Evolutionary conservation across 257 asterid genomes (phyloP), one percentile per base, ranked within the genome.

Genomic region (Thymus mandschuricus): DNA sequence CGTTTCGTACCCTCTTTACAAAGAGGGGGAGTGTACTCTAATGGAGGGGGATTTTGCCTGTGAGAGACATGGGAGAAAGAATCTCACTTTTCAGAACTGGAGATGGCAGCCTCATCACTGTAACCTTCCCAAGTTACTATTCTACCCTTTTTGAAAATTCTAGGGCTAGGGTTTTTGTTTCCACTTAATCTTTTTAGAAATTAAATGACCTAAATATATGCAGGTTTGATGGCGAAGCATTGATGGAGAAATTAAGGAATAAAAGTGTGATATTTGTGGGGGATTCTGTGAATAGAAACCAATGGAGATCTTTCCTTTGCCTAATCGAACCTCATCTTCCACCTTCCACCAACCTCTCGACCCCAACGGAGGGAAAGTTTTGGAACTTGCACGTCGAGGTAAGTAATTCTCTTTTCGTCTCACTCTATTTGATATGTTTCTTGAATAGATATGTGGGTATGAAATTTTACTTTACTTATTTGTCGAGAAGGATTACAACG

Each of bases 251-350:
- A 80, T 3, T 87, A 60, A 77, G 87, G 58, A 87, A 84, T 41
- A 89, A 86, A 70, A 89, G 84, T 79, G 54, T 90, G 31, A 74
- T 87, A 4, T 88, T 64, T 55, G 88, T 84, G 6, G 96, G 96
- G 5, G 96, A 90, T 79, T 90, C 96, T 0, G 51, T 90, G 49
- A 80, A 68, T 60, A 77, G 87, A 64, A 86, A 86, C 41, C 96
- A 87, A 71, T 87, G 92, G 90, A 76, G 59, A 35, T 87, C 96
- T 7, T 77, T 90, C 83, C 85, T 84, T 28, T 90, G 95, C 75
- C 62, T 90, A 41, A 69, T 88, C 3, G 89, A 88, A 60, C 76
- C 92, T n/a, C 46, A 73, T 29, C 74, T 81, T 48, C 75, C 79
- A 11, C 71, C 80, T 34, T 73, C 79, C 5, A 67, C 81, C 2